Percentiles rank a stretch among this genome's conserved stretches.
These are phyloP conservation scores for Grifola frondosa DNA, from an alignment of 1,284 basidiomycete genomes.

Conservation along the genomic window DNA sequence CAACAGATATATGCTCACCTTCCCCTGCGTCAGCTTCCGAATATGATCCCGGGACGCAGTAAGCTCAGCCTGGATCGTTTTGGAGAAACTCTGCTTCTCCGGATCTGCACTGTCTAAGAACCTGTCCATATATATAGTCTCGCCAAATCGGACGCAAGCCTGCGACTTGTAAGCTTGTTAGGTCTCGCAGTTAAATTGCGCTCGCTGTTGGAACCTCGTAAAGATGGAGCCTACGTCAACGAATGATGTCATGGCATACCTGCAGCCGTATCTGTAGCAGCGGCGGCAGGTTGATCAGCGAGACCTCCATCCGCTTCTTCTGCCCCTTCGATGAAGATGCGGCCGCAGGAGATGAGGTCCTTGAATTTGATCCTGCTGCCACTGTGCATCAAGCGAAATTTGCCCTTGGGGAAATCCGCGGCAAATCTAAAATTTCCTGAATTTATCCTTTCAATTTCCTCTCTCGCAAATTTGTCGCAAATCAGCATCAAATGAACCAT, in stretches of 20 bases:
- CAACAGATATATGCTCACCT: constrained; percentile 41
- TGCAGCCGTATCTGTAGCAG: constrained; percentile 94
- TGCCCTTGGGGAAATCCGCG: too few relatives aligned
- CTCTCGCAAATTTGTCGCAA: too few relatives aligned
- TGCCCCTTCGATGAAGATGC: constrained; percentile 47
- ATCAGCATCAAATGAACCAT: too few relatives aligned
- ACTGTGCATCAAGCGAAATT: too few relatives aligned
- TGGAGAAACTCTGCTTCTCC: constrained; percentile 68
- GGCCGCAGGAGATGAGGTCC: too few relatives aligned
- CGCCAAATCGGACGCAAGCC: constrained; percentile 88
- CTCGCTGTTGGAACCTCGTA: constrained; percentile 56
- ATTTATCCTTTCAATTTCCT: too few relatives aligned
- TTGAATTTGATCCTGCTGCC: too few relatives aligned
- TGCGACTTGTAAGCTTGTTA: constrained; percentile 94
- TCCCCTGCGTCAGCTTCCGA: constrained; percentile 65
- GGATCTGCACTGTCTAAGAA: constrained; percentile 81
- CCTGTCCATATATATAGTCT: constrained; percentile 88
- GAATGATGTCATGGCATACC: constrained; percentile 48
- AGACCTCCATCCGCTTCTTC: constrained; percentile 86
- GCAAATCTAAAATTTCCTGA: too few relatives aligned
- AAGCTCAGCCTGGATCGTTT: constrained; percentile 68
- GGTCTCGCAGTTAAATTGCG: constrained; percentile 93
- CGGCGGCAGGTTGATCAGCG: constrained; percentile 85
- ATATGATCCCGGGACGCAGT: constrained; percentile 64
- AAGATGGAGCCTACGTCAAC: constrained; percentile 1